phyloP scores from a whole-genome alignment of 108 stramenopile genomes.

The Discostella pseudostelligera region DNA sequence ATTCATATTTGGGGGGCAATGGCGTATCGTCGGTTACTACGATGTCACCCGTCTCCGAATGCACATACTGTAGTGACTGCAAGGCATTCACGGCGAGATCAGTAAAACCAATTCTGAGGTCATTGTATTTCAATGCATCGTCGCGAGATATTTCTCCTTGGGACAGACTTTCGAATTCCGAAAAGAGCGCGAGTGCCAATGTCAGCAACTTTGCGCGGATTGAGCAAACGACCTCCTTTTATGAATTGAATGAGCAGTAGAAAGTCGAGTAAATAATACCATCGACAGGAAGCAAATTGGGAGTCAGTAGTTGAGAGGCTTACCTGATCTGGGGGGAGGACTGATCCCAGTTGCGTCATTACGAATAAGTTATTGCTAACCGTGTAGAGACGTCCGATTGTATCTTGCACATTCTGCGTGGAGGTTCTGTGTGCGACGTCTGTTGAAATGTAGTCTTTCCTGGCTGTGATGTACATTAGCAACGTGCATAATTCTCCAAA shows the following conservation, averaged over 20 bases:
- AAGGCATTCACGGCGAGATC: constrained; percentile 33
- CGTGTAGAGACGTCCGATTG: constrained; percentile 25
- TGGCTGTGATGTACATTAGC: constrained; percentile 24
- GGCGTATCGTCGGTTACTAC: neutral
- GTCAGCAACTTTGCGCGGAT: constrained; percentile 27
- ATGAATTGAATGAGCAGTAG: neutral
- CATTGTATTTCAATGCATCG: constrained; percentile 21
- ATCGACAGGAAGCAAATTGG: neutral
- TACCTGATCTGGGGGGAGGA: constrained; percentile 14
- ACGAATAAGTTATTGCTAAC: constrained; percentile 27
- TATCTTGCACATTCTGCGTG: constrained; percentile 12
- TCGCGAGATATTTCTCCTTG: constrained; percentile 15
- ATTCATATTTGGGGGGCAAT: constrained; percentile 6
- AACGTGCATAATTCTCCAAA: constrained; percentile 30
- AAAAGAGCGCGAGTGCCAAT: constrained; percentile 27
- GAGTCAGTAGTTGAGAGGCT: neutral
- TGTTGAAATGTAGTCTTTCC: neutral
- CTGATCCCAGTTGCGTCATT: constrained; percentile 21
- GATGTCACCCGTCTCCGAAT: neutral
- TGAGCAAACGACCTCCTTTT: constrained; percentile 18
- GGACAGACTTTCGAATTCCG: constrained; percentile 17
- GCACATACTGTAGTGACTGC: constrained; percentile 29
- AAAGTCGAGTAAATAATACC: neutral
- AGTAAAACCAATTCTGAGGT: constrained; percentile 32
- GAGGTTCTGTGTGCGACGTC: neutral